Percentiles rank a stretch among this genome's conserved stretches.
phyloP scores from a whole-genome alignment of 1,139 yeast genomes.

The Candida sanyaensis region DNA sequence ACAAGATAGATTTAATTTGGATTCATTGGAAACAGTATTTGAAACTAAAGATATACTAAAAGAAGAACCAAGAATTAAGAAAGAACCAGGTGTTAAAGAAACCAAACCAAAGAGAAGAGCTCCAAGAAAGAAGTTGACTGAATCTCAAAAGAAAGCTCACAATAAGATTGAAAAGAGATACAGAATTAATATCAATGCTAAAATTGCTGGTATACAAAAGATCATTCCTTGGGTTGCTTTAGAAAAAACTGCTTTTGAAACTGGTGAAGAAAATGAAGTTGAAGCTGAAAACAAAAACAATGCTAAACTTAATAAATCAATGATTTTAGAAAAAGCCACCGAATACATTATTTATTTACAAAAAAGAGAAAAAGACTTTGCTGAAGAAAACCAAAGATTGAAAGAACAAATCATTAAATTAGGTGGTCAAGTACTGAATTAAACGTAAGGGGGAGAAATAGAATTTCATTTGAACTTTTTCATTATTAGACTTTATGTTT shows the following conservation, averaged over 20 bases:
- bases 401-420: slow-evolving; percentile 11
- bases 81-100: not conserved
- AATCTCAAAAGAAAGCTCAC: slow-evolving; percentile 69
- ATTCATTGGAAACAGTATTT: slow-evolving; percentile 26
- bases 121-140: slow-evolving; percentile 58
- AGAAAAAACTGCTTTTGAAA: slow-evolving; percentile 60
- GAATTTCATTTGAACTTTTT: not conserved
- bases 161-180: slow-evolving; percentile 71
- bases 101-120: slow-evolving; percentile 36
- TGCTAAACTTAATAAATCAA: slow-evolving; percentile 55
- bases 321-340: slow-evolving; percentile 67
- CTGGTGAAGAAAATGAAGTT: slow-evolving; percentile 27
- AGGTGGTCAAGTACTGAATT: slow-evolving; percentile 10
- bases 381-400: slow-evolving; percentile 14
- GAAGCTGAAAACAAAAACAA: slow-evolving; percentile 18
- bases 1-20: slow-evolving; percentile 17
- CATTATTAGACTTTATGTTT: not conserved
- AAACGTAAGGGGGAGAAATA: not conserved
- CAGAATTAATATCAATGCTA: slow-evolving; percentile 71
- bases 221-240: slow-evolving; percentile 64
- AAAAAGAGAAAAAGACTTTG: slow-evolving; percentile 15
- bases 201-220: slow-evolving; percentile 65
- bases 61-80: slow-evolving; percentile 12
- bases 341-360: slow-evolving; percentile 49
- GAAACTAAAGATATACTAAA: slow-evolving; percentile 26